Percentiles rank a stretch among this genome's conserved stretches.
Conservation (phyloP, 2,329 filamentous ascomycete genomes). For the Orbilia blumenaviensis region DNA sequence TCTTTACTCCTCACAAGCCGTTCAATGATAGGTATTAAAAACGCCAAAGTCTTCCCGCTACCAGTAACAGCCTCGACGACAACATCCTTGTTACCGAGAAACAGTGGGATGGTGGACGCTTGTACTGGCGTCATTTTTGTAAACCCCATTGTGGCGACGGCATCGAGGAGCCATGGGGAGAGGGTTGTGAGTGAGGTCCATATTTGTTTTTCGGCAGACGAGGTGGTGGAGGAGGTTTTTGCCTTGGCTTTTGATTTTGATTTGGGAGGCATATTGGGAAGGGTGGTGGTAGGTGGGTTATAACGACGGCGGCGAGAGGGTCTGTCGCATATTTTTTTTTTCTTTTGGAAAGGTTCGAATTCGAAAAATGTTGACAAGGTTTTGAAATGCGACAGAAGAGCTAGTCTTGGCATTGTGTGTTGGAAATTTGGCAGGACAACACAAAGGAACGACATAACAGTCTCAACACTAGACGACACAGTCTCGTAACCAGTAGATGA, state of each 20-base stretch:
- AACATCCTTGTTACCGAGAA: constrained; percentile 88
- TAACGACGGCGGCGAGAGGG: neutral
- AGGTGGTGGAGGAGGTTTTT: constrained; percentile 64
- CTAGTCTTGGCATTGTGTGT: neutral
- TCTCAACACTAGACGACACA: neutral
- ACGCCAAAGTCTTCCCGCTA: constrained; percentile 88
- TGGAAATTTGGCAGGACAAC: constrained; percentile 7
- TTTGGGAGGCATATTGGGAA: constrained; percentile 39
- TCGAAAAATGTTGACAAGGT: constrained; percentile 8
- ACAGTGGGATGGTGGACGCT: constrained; percentile 86
- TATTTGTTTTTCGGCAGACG: constrained; percentile 63
- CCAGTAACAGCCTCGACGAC: constrained; percentile 93
- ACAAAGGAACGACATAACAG: neutral
- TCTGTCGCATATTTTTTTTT: constrained; percentile 7
- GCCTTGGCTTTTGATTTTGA: constrained; percentile 39
- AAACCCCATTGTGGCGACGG: constrained; percentile 85
- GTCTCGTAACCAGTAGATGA: too few relatives aligned
- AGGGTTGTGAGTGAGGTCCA: constrained; percentile 77
- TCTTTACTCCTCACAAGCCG: constrained; percentile 71
- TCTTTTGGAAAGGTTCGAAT: neutral
- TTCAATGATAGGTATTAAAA: constrained; percentile 83
- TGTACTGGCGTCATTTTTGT: constrained; percentile 92
- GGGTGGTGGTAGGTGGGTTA: constrained; percentile 27
- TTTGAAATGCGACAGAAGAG: constrained; percentile 4
- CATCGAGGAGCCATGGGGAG: constrained; percentile 85